Base-by-base conservation (phyloP, 2,329 filamentous ascomycete species). In the Trichoderma oligosporum region DNA sequence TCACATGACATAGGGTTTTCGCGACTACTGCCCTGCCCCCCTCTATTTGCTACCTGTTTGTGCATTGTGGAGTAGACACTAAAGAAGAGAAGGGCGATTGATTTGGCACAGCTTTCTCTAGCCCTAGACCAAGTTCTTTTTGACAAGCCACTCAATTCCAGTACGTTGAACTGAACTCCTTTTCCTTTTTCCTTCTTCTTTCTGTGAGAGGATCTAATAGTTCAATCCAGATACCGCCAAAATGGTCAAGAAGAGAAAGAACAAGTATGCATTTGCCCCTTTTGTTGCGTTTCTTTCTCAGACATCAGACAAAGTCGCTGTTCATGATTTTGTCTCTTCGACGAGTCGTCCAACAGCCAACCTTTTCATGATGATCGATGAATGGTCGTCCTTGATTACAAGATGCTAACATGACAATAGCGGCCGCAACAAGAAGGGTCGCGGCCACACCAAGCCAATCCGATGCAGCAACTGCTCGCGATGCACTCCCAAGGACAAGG, bases 391-490 rank as follows among this genome's bases (percentile, higher is more conserved):
- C 58, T 63, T 39, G 58, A 56, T 64, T 6, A 53, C 11, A 14
- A 16, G 25, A 48, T 63, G 49, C 64, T 67, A 63, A 68, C 53
- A 59, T 8, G 11, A 49, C 60, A 49, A 54, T 76, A 95, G 89
- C 84, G 93, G 93, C 79, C 91, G 93, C 78, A 97, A 97, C 89
- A 97, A 97, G 91, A 96, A 96, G 82, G 93, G 94, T 79, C 91
- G 94, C 79, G 94, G 94, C 83, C 93, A 97, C 86, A 91, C 96
- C 82, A 99, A 99, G 87, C 95, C 94, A 75, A 96, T 99, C 82
- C 89, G 82, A 70, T 85, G 82, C 82, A 81, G 78, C 78, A 85
- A 85, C 82, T 85, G 82, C 82, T 83, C 82, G 75, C 84, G 88
- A 81, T 91, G 88, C 84, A 95, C 89, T 62, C 92, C 92, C 78